Evolutionary conservation across 352 stramenopile species (phyloP).

Genomic region (Phytophthora hybrid): DNA sequence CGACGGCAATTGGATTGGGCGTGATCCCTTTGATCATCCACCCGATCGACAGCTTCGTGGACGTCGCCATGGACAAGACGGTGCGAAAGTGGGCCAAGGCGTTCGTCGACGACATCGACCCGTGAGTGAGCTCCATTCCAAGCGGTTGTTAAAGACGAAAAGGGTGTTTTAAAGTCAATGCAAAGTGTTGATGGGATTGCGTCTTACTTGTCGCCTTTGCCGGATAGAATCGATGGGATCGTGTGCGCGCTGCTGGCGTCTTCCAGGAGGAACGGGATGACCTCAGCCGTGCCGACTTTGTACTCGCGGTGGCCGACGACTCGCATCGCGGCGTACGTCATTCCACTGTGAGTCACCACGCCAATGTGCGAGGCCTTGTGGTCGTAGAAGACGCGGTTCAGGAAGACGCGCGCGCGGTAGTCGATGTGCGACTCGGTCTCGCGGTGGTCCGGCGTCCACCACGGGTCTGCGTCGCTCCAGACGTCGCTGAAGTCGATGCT

Average conservation of each 20-base stretch:
- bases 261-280: conserved; percentile 36
- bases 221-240: conserved; percentile 10
- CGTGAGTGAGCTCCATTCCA: neutral
- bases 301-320: conserved; percentile 30
- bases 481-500: conserved; percentile 34
- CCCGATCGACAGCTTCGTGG: conserved; percentile 82
- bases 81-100: conserved; percentile 56
- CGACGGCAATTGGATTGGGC: conserved; percentile 78
- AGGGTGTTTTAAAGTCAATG: neutral
- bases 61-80: conserved; percentile 61
- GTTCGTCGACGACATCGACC: conserved; percentile 37
- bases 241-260: conserved; percentile 20
- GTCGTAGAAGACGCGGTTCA: conserved; percentile 39
- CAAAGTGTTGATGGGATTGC: neutral
- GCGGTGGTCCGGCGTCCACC: conserved; percentile 32
- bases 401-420: conserved; percentile 33
- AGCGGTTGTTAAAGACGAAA: no score
- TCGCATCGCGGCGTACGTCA: conserved; percentile 27
- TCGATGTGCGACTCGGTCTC: conserved; percentile 38
- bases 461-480: conserved; percentile 39
- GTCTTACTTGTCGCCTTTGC: conserved; percentile 18
- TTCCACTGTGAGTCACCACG: conserved; percentile 33
- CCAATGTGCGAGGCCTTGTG: conserved; percentile 18
- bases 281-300: conserved; percentile 23
- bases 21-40: conserved; percentile 91